Evolutionary conservation across 2,329 filamentous ascomycete genomes (phyloP).

Genomic region (Cladosporium halotolerans): DNA sequence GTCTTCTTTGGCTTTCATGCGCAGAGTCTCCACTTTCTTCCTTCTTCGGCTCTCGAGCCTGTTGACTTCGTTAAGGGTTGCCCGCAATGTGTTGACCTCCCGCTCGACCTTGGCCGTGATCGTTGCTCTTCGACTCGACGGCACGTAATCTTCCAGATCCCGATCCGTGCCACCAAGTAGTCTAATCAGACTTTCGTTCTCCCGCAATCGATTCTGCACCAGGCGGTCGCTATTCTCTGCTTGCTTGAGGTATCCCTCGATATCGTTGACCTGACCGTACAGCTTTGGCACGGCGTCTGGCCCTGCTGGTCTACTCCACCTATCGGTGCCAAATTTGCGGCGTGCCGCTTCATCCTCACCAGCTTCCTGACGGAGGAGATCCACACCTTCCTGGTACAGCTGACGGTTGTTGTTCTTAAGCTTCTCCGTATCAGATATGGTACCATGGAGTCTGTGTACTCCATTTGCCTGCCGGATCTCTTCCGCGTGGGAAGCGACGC

Average conservation of each 20-base stretch:
- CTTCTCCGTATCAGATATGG: constrained; percentile 84
- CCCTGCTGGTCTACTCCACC: constrained; percentile 70
- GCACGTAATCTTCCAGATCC: constrained; percentile 80
- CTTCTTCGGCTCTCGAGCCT: constrained; percentile 74
- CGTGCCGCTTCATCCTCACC: constrained; percentile 74
- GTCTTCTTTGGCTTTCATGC: constrained; percentile 74
- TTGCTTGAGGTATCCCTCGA: constrained; percentile 77
- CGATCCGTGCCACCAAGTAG: constrained; percentile 75
- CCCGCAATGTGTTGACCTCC: constrained; percentile 69
- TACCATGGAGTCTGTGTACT: constrained; percentile 66
- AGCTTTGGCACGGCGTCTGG: constrained; percentile 64
- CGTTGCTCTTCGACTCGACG: constrained; percentile 70
- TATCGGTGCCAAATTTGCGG: constrained; percentile 74
- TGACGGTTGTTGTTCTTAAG: constrained; percentile 72
- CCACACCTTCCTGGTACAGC: constrained; percentile 76
- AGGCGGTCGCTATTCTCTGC: constrained; percentile 61
- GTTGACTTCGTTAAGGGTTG: constrained; percentile 75
- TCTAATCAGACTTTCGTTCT: constrained; percentile 66
- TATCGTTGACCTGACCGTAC: constrained; percentile 68
- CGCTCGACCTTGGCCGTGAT: constrained; percentile 76
- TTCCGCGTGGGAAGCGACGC: constrained; percentile 81
- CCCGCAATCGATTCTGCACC: constrained; percentile 71
- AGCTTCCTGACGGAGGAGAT: constrained; percentile 70
- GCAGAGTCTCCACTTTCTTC: constrained; percentile 70
- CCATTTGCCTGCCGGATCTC: constrained; percentile 90